Evolutionary conservation across 345 rosid species (phyloP).

Genomic region (Ricinus communis): DNA sequence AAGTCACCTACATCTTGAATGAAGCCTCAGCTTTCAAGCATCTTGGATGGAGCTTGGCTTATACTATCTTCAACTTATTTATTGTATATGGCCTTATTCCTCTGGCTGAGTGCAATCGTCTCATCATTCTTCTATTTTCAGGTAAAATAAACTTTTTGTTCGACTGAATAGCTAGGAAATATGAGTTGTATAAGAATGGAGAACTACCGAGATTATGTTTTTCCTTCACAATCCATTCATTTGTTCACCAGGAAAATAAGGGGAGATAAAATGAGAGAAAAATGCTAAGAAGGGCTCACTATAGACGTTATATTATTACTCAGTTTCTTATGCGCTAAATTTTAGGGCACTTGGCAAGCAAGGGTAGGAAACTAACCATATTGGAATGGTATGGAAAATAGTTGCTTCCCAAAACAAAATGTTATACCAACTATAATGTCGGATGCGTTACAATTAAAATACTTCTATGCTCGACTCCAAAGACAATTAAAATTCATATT

Average conservation of each 20-base stretch:
- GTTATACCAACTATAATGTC: background rate
- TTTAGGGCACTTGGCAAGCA: background rate
- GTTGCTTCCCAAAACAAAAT: no score
- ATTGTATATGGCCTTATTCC: slow-evolving; percentile 70
- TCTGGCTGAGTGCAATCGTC: slow-evolving; percentile 93
- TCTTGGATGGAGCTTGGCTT: slow-evolving; percentile 77
- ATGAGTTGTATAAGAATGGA: background rate
- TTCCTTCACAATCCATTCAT: no score
- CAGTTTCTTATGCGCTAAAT: background rate
- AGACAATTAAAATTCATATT: background rate
- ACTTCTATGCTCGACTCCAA: background rate
- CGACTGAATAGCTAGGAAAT: background rate
- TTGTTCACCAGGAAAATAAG: background rate
- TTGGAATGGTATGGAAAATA: no score
- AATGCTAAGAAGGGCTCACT: background rate
- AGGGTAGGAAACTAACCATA: no score
- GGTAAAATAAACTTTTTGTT: slow-evolving; percentile 37
- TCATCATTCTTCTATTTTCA: slow-evolving; percentile 97
- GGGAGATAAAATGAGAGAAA: background rate
- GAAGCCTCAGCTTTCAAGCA: slow-evolving; percentile 68
- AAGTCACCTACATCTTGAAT: slow-evolving; percentile 39
- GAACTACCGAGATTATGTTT: background rate
- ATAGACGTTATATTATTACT: background rate
- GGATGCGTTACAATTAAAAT: background rate
- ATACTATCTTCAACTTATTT: slow-evolving; percentile 77